Base-by-base conservation (phyloP, 805 yeast species). In the Dipodascus albidus region DNA sequence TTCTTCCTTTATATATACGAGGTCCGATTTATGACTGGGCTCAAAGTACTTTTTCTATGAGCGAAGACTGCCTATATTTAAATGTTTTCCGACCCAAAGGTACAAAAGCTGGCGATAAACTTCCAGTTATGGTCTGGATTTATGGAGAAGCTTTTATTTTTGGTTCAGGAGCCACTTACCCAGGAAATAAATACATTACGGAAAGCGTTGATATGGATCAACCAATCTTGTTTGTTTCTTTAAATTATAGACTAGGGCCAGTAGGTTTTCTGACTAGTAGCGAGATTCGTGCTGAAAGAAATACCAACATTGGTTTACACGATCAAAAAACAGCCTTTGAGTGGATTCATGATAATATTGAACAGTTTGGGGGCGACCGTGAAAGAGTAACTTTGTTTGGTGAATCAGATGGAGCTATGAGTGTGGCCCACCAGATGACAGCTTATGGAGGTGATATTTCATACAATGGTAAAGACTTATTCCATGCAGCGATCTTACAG, bases 81-180 rank as follows among this genome's bases (percentile, higher is more conserved):
- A 67, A 66, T 54, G 59, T 67, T 38, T 64, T 60, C 33, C 57
- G 55, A 9, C 69, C 70, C 1, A 23, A 53, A 3, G 56, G 60
- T 2, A 53, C 31, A 3, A 47, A 21, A n/a, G 17, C 14, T 21
- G 31, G 31, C 14, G 49, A 38, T n/a, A 41, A 42, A 11, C 47
- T 41, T 24, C 67, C 69, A 1, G 69, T 67, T 11, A 60, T 60
- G 50, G 58, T 63, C 17, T 68, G 69, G 66, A 60, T 70, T 41
- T 69, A 69, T 53, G 74, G 74, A 14, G 74, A 74, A 31, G 64
- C 69, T 1, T 68, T 64, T 51, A 59, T 58, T 17, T 70, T 72
- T n/a, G 58, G 67, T 48, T 61, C 54, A 23, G 55, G 62, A n/a
- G 64, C 57, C 61, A 1, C 59, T 62, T 14, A 23, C 50, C 49